Evolutionary conservation across 1,284 basidiomycete species (phyloP).

Genomic region (Lignosus rhinocerotis): DNA sequence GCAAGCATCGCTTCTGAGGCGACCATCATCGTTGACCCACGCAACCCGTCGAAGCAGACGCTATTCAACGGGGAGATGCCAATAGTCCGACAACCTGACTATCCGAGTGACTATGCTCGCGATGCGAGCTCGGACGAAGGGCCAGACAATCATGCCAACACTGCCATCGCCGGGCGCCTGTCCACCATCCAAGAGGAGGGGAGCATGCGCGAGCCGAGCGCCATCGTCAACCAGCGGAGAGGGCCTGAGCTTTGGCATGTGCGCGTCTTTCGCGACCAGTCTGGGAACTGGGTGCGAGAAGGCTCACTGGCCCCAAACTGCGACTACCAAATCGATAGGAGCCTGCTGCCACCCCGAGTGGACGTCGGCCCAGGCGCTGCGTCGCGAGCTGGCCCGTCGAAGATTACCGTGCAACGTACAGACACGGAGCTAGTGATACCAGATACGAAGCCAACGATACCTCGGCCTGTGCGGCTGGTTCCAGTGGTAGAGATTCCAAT

Average conservation of each 20-base stretch:
- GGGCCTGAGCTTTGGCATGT: background rate
- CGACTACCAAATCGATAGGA: conserved; percentile 3
- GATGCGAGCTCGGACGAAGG: background rate
- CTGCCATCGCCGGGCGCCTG: background rate
- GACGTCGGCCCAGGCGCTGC: background rate
- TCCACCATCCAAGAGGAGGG: conserved; percentile 10
- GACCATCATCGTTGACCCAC: conserved; percentile 10
- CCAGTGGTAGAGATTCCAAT: background rate
- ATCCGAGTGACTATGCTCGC: conserved; percentile 3
- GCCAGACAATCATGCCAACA: background rate
- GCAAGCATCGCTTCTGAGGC: conserved; percentile 4
- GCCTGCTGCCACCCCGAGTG: conserved; percentile 3
- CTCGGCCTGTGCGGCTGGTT: background rate
- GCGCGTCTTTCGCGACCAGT: conserved; percentile 4
- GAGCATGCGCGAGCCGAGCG: background rate
- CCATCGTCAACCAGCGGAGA: background rate
- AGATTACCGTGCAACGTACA: background rate
- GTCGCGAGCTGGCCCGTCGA: background rate
- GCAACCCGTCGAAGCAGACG: conserved; percentile 9
- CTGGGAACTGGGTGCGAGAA: conserved; percentile 11
- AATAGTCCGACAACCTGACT: conserved; percentile 10
- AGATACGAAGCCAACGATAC: too few species aligned
- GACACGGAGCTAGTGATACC: conserved; percentile 7
- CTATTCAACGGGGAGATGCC: conserved; percentile 7
- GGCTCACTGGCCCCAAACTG: conserved; percentile 14